Base-by-base conservation (phyloP, 371 early-diverging fungal genomes). In the Chytridiales sp. region DNA sequence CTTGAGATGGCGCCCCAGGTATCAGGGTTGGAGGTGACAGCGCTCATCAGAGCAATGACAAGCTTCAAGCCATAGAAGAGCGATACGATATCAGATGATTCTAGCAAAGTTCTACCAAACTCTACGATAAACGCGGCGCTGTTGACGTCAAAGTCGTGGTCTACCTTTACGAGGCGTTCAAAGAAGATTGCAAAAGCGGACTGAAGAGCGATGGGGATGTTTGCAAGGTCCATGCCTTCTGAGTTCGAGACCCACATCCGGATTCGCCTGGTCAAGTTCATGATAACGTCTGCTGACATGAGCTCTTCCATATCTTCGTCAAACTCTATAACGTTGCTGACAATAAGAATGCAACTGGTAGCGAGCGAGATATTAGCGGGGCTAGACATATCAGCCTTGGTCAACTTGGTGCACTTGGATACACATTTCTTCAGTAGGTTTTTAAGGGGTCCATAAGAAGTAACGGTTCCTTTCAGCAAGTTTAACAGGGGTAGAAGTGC, bases 91-190 rank as follows among this genome's bases (percentile, higher is more conserved):
- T 38, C 49, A 8, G n/a, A n/a, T n/a, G n/a, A n/a, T n/a, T 19
- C n/a, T 2, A 73, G 44, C 55, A 52, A 56, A 22, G 38, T 15
- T 5, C 27, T 44, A 40, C 50, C 55, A 0, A 68, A 29, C 22
- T 59, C 67, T 39, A 63, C 59, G 13, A 70, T 59, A 57, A 76
- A 73, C 1, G 58, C 39, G 27, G 64, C 61, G 29, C 66, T 41
- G 43, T 72, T 75, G 40, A 75, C 43, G 22, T 68, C 72, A 40
- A 70, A 47, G 26, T 66, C 69, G 53, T 55, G 22, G 13, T 59
- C 22, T 15, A 29, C 29, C 11, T 48, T 44, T 9, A 68, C 43
- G 29, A 66, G 35, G 17, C 19, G 11, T 15, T 1, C 15, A 2
- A 62, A 24, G 39, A 61, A 55, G 9, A 13, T 30, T 13, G 51